Evolutionary conservation across 176 grass and related monocot species (phyloP).

Genomic region (Paspalum vaginatum): DNA sequence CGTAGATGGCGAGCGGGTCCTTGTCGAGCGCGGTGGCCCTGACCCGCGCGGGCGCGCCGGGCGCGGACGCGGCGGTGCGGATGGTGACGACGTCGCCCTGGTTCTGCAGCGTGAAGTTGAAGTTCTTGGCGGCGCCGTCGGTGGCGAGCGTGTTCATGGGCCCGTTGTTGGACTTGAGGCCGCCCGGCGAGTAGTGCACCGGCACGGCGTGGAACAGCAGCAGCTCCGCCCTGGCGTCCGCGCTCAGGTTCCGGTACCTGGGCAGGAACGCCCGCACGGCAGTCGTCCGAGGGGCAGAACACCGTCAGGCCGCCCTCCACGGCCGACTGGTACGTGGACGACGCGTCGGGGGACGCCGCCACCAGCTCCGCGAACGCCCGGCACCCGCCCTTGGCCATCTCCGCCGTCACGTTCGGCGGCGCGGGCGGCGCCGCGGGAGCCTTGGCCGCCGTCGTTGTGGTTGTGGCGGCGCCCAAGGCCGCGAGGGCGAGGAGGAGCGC

Average conservation of each 20-base stretch:
- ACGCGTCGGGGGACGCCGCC: constrained; percentile 53
- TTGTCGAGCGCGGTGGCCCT: constrained; percentile 50
- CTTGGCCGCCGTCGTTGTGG: neutral
- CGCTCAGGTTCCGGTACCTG: constrained; percentile 73
- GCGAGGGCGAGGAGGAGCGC: neutral
- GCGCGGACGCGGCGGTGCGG: constrained; percentile 40
- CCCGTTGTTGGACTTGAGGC: constrained; percentile 78
- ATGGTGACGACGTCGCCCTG: constrained; percentile 74
- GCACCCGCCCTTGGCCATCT: constrained; percentile 82
- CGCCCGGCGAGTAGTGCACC: constrained; percentile 60
- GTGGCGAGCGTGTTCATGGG: constrained; percentile 91
- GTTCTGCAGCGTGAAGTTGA: constrained; percentile 83
- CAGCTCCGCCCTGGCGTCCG: constrained; percentile 60
- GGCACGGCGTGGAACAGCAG: constrained; percentile 84
- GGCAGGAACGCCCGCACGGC: constrained; percentile 62
- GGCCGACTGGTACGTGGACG: constrained; percentile 59
- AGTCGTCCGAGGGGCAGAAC: constrained; percentile 77
- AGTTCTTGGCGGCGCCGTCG: constrained; percentile 66
- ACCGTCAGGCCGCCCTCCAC: constrained; percentile 72
- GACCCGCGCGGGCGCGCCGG: constrained; percentile 39
- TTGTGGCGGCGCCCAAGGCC: neutral
- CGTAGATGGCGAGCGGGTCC: constrained; percentile 68
- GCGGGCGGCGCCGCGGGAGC: constrained; percentile 48
- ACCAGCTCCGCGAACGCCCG: constrained; percentile 73
- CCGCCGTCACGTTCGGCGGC: constrained; percentile 57